Evolutionary conservation across 1,284 basidiomycete species (phyloP).

Genomic region (Sporisorium iseilematis-ciliati): DNA sequence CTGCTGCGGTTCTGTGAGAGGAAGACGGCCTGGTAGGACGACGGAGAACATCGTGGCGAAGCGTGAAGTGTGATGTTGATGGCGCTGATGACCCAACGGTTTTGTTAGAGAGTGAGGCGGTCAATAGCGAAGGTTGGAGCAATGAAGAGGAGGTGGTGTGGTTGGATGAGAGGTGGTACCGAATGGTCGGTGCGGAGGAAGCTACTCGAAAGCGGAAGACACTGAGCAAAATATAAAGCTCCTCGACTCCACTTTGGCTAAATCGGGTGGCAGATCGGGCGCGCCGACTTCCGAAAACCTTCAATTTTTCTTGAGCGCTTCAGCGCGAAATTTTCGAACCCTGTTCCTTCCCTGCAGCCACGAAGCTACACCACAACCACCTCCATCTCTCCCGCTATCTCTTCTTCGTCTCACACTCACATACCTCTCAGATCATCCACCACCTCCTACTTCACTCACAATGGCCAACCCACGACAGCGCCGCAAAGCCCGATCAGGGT

Average conservation of each 20-base stretch:
- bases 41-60: slow-evolving; percentile 64
- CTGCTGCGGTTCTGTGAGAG: slow-evolving; percentile 60
- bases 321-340: too few species aligned
- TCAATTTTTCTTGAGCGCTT: too few species aligned
- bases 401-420: too few species aligned
- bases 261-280: too few species aligned
- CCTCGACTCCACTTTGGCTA: too few species aligned
- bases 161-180: neutral
- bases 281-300: too few species aligned
- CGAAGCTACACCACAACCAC: too few species aligned
- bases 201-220: neutral
- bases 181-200: neutral
- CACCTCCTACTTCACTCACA: neutral
- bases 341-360: too few species aligned
- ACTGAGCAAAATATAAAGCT: neutral
- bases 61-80: neutral
- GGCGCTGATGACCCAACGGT: neutral
- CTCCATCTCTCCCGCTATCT: too few species aligned
- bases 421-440: neutral
- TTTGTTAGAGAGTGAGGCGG: too few species aligned
- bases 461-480: slow-evolving; percentile 96
- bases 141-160: neutral
- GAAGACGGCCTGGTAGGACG: slow-evolving; percentile 64
- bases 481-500: slow-evolving; percentile 80
- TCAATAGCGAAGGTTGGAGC: neutral